These are phyloP conservation scores for Alternaria atra DNA, from an alignment of 2,329 filamentous ascomycete species.

Conservation along the genomic window DNA sequence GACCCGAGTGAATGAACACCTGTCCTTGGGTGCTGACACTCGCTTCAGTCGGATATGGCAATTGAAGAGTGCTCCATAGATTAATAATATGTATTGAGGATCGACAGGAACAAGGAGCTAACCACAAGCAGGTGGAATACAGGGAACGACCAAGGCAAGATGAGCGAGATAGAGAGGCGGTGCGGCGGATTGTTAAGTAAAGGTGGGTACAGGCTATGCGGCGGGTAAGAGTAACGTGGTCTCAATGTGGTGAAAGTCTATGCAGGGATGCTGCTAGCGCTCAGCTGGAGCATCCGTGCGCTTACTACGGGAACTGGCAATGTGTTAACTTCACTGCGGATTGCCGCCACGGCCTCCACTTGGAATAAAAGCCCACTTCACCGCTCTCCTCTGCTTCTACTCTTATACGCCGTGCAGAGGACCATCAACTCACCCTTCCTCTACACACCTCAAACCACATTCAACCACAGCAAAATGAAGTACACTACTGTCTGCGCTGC, in stretches of 20 bases:
- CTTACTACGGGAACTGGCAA: slow-evolving; percentile 11
- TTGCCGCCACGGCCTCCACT: slow-evolving; percentile 32
- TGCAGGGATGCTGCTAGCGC: slow-evolving; percentile 11
- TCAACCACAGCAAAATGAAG: slow-evolving; percentile 41
- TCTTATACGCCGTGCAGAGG: slow-evolving; percentile 31
- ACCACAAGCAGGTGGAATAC: slow-evolving; percentile 14
- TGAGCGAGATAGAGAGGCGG: slow-evolving; percentile 2
- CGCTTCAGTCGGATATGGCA: slow-evolving; percentile 9
- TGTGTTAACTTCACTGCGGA: slow-evolving; percentile 11
- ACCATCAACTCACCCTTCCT: slow-evolving; percentile 11
- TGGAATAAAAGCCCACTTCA: slow-evolving; percentile 31
- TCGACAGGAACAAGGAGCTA: slow-evolving; percentile 25
- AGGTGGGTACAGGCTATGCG: slow-evolving; percentile 6
- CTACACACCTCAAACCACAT: slow-evolving; percentile 15
- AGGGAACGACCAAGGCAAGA: background rate
- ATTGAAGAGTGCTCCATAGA: slow-evolving; percentile 23
- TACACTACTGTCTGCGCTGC: slow-evolving; percentile 51
- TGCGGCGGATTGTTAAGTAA: slow-evolving; percentile 2
- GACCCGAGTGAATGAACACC: slow-evolving; percentile 30
- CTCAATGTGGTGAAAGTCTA: slow-evolving; percentile 22
- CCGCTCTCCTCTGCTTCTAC: slow-evolving; percentile 25
- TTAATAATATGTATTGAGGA: slow-evolving; percentile 36
- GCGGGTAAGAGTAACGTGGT: slow-evolving; percentile 33
- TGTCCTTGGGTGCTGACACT: slow-evolving; percentile 30
- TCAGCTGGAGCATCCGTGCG: slow-evolving; percentile 5